phyloP scores from a whole-genome alignment of 805 yeast species.

The Tetrapisispora taiwanensis region DNA sequence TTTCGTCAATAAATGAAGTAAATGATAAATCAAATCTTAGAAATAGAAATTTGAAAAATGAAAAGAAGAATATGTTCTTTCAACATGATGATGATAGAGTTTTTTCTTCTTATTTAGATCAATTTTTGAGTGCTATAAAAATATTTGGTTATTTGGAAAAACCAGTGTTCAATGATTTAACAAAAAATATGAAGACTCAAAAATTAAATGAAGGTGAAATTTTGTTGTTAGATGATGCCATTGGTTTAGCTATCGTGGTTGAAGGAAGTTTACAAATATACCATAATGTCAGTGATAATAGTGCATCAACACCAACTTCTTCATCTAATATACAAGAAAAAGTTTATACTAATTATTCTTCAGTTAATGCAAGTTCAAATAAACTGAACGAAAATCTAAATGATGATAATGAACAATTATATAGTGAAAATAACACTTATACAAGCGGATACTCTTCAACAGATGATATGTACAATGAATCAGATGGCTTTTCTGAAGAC shows the following conservation, averaged over 20 bases:
- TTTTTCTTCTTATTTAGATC: constrained; percentile 67
- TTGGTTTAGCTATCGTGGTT: constrained; percentile 86
- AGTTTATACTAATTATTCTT: not conserved
- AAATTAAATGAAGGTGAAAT: constrained; percentile 70
- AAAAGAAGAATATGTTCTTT: constrained; percentile 1
- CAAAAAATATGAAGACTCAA: constrained; percentile 85
- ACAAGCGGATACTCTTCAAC: not conserved
- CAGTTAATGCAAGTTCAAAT: not conserved
- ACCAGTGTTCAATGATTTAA: constrained; percentile 84
- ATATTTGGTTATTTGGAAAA: constrained; percentile 88
- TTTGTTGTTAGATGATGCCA: constrained; percentile 56
- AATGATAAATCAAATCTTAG: not conserved
- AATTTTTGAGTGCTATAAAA: constrained; percentile 81
- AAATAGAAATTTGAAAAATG: not conserved
- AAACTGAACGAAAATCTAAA: constrained; percentile 2
- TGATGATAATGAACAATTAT: not conserved
- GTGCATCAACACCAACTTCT: not conserved
- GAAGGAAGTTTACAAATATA: constrained; percentile 83
- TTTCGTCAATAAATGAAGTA: not conserved
- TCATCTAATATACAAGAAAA: not conserved
- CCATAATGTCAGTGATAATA: constrained; percentile 32
- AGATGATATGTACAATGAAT: constrained; percentile 9
- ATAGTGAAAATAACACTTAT: not conserved
- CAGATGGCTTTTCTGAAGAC: constrained; percentile 32
- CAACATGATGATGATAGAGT: constrained; percentile 8